Conservation (phyloP, 192 early-diverging fungal species). For the Dissophora globulifera region DNA sequence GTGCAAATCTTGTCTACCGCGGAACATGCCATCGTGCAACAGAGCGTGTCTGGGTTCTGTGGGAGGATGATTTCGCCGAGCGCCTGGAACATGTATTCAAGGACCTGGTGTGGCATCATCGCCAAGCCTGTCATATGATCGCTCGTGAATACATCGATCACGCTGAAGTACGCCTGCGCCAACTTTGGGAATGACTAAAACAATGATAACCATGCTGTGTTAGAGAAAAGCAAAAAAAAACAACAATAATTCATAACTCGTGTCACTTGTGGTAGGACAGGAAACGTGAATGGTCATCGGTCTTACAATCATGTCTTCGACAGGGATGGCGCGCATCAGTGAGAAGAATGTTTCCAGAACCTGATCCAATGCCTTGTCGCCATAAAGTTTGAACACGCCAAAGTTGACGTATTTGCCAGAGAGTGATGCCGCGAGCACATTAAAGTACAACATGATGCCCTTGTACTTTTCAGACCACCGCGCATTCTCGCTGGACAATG, state of each 20-base stretch:
- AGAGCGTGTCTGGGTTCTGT: constrained; percentile 43
- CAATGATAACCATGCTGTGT: background rate
- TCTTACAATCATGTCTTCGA: constrained; percentile 78
- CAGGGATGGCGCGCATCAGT: constrained; percentile 77
- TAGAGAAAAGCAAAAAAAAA: no score
- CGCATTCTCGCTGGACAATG: constrained; percentile 17
- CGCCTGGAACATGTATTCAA: constrained; percentile 81
- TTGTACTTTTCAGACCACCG: constrained; percentile 69
- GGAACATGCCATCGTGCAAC: constrained; percentile 70
- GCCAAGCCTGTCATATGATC: constrained; percentile 74
- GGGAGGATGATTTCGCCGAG: constrained; percentile 77
- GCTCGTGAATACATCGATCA: constrained; percentile 77
- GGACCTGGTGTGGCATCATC: constrained; percentile 62
- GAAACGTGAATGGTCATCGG: no score
- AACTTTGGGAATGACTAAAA: constrained; percentile 70
- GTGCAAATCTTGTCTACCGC: constrained; percentile 79
- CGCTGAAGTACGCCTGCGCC: constrained; percentile 65
- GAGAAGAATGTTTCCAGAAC: constrained; percentile 72
- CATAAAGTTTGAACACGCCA: constrained; percentile 91
- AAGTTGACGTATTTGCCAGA: constrained; percentile 90
- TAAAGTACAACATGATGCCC: constrained; percentile 81
- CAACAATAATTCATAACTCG: no score
- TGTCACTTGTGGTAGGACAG: no score
- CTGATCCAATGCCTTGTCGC: constrained; percentile 79
- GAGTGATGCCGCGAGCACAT: constrained; percentile 73